Evolutionary conservation across 2,329 filamentous ascomycete species (phyloP).

Genomic region (Aspergillus glaucus): DNA sequence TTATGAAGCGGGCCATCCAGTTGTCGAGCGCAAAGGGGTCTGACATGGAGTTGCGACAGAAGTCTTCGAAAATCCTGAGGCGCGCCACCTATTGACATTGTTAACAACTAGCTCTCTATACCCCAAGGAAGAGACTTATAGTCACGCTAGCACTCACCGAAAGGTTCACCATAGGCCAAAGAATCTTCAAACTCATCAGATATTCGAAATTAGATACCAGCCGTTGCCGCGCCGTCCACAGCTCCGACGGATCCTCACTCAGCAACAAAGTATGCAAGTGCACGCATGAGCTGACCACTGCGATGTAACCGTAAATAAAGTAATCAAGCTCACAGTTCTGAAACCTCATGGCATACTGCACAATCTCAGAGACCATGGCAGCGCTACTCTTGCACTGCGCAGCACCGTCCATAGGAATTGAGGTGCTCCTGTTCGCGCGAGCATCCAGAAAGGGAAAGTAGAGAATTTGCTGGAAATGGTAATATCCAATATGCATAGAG

Average conservation of each 20-base stretch:
- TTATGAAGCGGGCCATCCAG: constrained; percentile 20
- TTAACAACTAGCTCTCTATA: no score
- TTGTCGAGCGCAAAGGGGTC: constrained; percentile 16
- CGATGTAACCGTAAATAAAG: constrained; percentile 16
- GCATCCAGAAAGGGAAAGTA: constrained; percentile 16
- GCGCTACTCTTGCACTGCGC: constrained; percentile 14
- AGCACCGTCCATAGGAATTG: neutral
- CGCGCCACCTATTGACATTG: constrained; percentile 9
- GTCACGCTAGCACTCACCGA: constrained; percentile 5
- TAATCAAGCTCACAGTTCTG: constrained; percentile 14
- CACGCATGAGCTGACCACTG: constrained; percentile 16
- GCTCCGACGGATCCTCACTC: constrained; percentile 9
- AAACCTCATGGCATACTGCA: constrained; percentile 9
- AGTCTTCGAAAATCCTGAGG: constrained; percentile 16
- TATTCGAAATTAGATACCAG: constrained; percentile 16
- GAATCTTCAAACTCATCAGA: constrained; percentile 14
- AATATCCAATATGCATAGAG: constrained; percentile 17
- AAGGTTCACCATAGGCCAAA: constrained; percentile 15
- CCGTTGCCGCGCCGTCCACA: constrained; percentile 8
- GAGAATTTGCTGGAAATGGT: constrained; percentile 18
- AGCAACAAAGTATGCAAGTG: constrained; percentile 16
- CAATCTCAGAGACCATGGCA: constrained; percentile 11
- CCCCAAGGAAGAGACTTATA: no score
- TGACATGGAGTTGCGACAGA: constrained; percentile 12
- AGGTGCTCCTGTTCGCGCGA: neutral